Base-by-base conservation (phyloP, 2,329 filamentous ascomycete genomes). In the Lecanicillium sp. region DNA sequence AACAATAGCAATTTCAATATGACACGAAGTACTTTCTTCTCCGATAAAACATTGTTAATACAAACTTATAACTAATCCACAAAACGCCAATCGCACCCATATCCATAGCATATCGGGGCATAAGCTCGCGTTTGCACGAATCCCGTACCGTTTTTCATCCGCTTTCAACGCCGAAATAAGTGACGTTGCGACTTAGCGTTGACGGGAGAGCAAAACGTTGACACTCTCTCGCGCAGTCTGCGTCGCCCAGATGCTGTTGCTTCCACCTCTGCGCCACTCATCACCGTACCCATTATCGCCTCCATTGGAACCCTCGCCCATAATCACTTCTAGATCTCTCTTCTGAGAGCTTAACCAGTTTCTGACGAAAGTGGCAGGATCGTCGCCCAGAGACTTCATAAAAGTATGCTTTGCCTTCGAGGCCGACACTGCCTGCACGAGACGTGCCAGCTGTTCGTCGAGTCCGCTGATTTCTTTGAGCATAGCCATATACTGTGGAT, bases 341-440 rank as follows among this genome's bases (percentile, higher is more conserved):
- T 90, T 90, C 71, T 98, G 93, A 14, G 86, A 91, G 59, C 84
- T 89, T 44, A 95, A 75, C 93, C 93, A 98, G 60, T 87, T 82
- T 54, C 80, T 83, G 51, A 96, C 76, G 59, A 97, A 97, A 11
- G 78, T 81, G 14, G 87, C 84, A 0, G 93, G 93, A 57, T 96
- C 90, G 54, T 85, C 80, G 51, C 83, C 80, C 54, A 97, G 74
- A 5, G 82, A 81, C 6, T 79, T 82, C 66, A 93, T 85, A 71
- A 98, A 98, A 14, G 84, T 80, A 63, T 95, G 88, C 63, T 95
- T 95, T 20, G 89, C 87, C 63, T 95, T 95, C 21, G 87, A 88
- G 56, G 90, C 83, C 23, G 83, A 78, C 37, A 96, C 78, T 1
- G 87, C 88, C 63, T 95, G 89, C 49, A 96, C 74, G 17, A 95